A percentile compares a stretch with the other conserved stretches of the same genome.
Evolutionary conservation across 345 rosid genomes (phyloP).

Genomic region (Hirschfeldia incana): DNA sequence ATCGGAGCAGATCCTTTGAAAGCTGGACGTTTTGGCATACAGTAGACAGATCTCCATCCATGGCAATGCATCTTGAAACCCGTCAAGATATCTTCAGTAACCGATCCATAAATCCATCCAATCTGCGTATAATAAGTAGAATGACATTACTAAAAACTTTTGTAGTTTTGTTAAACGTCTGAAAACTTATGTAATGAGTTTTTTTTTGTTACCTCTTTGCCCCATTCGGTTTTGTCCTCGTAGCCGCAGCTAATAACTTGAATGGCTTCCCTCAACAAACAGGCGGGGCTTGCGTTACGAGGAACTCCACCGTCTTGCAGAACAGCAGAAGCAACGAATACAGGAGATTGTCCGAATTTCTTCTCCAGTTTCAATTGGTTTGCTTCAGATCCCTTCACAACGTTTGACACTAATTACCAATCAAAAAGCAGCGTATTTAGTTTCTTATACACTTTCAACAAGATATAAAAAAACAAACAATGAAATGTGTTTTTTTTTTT

Average conservation of each 20-base stretch:
- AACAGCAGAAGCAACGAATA: slow-evolving; percentile 73
- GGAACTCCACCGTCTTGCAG: slow-evolving; percentile 85
- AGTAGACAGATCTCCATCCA: slow-evolving; percentile 98
- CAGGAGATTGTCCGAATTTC: slow-evolving; percentile 94
- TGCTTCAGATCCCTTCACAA: slow-evolving; percentile 56
- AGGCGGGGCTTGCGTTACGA: slow-evolving; percentile 63
- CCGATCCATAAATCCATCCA: slow-evolving; percentile 98
- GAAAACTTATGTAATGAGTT: background rate
- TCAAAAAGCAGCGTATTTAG: background rate
- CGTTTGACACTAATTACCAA: slow-evolving; percentile 44
- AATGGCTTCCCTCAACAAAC: slow-evolving; percentile 84
- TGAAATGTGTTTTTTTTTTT: background rate
- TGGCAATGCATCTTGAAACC: slow-evolving; percentile 99
- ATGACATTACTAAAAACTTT: slow-evolving; percentile 1
- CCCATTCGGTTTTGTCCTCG: slow-evolving; percentile 99
- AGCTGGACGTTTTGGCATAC: slow-evolving; percentile 86
- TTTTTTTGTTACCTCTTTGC: slow-evolving; percentile 65
- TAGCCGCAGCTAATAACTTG: slow-evolving; percentile 98
- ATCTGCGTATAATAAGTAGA: slow-evolving; percentile 47
- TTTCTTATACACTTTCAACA: background rate
- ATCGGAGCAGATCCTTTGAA: slow-evolving; percentile 96
- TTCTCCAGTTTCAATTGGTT: slow-evolving; percentile 75
- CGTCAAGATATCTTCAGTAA: slow-evolving; percentile 89
- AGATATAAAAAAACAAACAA: background rate
- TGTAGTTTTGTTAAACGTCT: no score